Evolutionary conservation across 1,284 basidiomycete species (phyloP), one percentile per base, ranked within the genome.

Genomic region (Thecaphora thlaspeos): DNA sequence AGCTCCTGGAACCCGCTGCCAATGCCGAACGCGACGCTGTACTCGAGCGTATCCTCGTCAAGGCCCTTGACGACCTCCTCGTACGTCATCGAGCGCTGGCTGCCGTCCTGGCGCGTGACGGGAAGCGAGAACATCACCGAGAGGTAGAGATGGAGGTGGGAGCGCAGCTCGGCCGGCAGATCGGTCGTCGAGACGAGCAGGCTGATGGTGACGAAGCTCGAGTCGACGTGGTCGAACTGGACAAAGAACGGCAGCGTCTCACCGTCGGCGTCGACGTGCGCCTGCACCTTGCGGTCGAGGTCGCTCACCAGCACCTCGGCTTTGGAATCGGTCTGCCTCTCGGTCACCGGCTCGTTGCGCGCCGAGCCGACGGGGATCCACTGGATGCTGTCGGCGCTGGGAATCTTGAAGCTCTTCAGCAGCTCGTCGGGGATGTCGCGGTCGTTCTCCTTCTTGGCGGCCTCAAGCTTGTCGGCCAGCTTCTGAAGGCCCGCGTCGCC

Each of bases 361-460:
- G 77, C 77, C 8, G 87, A 94, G 69, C 92, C 85, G 2, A 98
- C 92, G 1, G 89, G 86, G 54, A 98, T 93, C 92, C 94, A 98
- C 7, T 88, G 85, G 70, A 99, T 93, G 61, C 86, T 89, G 70
- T 88, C 86, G 21, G 93, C 56, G 48, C 43, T 48, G 12, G 74
- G 74, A 21, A 76, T 60, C 17, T 88, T 87, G 83, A 97, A 98
- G 19, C 84, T 81, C 3, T 85, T 87, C 37, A 97, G 80, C 61
- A 96, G 82, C 37, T 90, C 68, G 15, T 66, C 84, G 10, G 94
- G 94, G 54, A 96, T 91, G 11, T 87, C 85, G 48, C 80, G 80
- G 65, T 91, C 89, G 77, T 97, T 91, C 74, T 90, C 89, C 43
- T 84, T 83, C 80, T 96, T 93, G 3, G 95, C 91, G 37, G 82